Evolutionary conservation across 208 protist genomes (phyloP).

Genomic region (Trypanosoma platydactyli): DNA sequence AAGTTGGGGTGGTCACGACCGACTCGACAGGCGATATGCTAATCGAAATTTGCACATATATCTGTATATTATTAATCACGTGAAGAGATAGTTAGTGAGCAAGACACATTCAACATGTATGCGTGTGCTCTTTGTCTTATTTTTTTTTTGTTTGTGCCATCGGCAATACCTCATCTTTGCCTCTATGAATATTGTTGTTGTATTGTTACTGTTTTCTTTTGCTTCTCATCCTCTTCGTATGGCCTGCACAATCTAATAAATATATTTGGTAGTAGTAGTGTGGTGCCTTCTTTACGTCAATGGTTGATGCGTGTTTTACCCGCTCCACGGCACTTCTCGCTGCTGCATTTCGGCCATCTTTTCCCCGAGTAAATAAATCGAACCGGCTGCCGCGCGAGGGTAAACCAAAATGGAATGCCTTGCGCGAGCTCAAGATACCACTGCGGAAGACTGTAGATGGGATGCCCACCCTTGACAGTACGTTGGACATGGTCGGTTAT

Average conservation of each 20-base stretch:
- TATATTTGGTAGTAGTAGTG: background rate
- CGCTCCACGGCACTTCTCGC: background rate
- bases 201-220: too few relatives aligned
- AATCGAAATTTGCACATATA: too few relatives aligned
- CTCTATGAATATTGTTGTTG: background rate
- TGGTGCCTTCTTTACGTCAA: constrained; percentile 3
- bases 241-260: too few relatives aligned
- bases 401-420: constrained; percentile 63
- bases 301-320: constrained; percentile 10
- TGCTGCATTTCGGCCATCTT: constrained; percentile 28
- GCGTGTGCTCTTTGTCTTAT: constrained; percentile 5
- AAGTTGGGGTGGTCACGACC: too few relatives aligned
- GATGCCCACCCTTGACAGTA: constrained; percentile 78
- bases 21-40: too few relatives aligned
- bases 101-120: constrained; percentile 21
- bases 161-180: background rate
- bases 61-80: too few relatives aligned
- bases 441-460: constrained; percentile 60
- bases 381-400: constrained; percentile 29
- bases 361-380: constrained; percentile 4
- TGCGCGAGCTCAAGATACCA: constrained; percentile 66
- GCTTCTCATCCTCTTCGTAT: too few relatives aligned
- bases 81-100: constrained; percentile 9
- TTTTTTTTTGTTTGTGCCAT: constrained; percentile 14
- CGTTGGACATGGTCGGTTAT: constrained; percentile 81